Evolutionary conservation across 208 protist genomes (phyloP), one percentile per base, ranked within the genome.

Genomic region (Blechomonas ayalai): DNA sequence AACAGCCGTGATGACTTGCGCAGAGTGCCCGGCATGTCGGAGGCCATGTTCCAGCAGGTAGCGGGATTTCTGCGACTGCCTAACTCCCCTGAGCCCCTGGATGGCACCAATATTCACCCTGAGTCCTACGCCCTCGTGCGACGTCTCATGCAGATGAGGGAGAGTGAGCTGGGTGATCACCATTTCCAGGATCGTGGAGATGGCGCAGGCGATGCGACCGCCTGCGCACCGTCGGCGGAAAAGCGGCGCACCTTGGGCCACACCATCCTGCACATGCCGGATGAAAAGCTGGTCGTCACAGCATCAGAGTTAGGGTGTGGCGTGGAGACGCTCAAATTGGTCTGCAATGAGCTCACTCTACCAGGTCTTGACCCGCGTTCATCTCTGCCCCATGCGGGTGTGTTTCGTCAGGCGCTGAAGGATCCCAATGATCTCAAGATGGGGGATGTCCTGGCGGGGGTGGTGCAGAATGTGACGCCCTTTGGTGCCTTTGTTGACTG

Each of bases 11-110:
- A 74, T 15, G 82, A 95, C 51, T 48, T 95, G 25, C 67, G 73
- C 24, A 61, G 57, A 7, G 66, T 92, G 31, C 77, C 81, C 13
- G 73, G 79, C 27, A 85, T 95, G 75, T 81, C 77, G 33, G 66
- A 80, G 41, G 36, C 58, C 22, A 59, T 75, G 39, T 93, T 78
- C 49, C 50, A 79, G 47, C 76, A 90, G 41, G 57, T 87, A 24
- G 84, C 77, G n/a, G 84, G 84, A 16, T 92, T 92, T 59, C 81
- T 92, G 18, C 76, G 84, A 9, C 83, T 92, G 48, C 80, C 79
- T n/a, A 87, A 87, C 59, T 85, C 79, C 19, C 43, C 65, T n/a
- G 77, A 92, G 57, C 70, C 68, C 43, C 64, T 92, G 7, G 84
- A 92, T 44, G 68, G 72, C 48, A 85, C 74, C n/a, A 77, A 68